Conservation (phyloP, 2,329 filamentous ascomycete genomes). For the Alternaria gaisen region DNA sequence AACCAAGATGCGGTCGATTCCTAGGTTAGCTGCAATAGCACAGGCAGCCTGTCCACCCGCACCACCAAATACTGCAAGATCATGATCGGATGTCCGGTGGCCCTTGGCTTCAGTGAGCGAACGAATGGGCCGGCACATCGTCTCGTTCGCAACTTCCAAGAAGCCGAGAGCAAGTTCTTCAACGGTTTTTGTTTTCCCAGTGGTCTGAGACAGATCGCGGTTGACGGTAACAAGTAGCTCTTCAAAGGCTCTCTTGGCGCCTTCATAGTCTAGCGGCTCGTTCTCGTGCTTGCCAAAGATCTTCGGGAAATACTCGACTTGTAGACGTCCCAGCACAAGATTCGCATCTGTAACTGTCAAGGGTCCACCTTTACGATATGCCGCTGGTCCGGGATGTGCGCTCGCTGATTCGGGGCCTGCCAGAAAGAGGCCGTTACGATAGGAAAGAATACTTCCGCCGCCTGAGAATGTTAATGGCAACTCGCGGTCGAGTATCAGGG, state of each 20-base stretch:
- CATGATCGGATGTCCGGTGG: conserved; percentile 28
- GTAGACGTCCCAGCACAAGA: conserved; percentile 43
- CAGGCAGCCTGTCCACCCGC: conserved; percentile 58
- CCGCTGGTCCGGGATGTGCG: conserved; percentile 50
- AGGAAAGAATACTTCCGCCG: conserved; percentile 56
- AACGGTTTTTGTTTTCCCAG: conserved; percentile 37
- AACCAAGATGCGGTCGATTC: conserved; percentile 56
- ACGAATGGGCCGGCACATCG: conserved; percentile 42
- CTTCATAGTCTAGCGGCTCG: conserved; percentile 53
- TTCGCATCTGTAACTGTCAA: conserved; percentile 50
- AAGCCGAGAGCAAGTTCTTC: conserved; percentile 13
- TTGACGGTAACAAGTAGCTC: conserved; percentile 58
- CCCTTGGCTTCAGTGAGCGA: conserved; percentile 41
- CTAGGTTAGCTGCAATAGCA: conserved; percentile 55
- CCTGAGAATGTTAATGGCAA: conserved; percentile 34
- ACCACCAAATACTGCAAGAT: conserved; percentile 41
- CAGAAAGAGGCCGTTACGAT: conserved; percentile 34
- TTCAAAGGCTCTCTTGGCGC: conserved; percentile 53
- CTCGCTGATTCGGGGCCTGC: conserved; percentile 41
- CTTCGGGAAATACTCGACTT: conserved; percentile 43
- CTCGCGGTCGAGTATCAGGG: background rate
- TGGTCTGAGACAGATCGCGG: conserved; percentile 28
- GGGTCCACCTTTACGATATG: conserved; percentile 48
- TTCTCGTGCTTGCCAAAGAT: conserved; percentile 47
- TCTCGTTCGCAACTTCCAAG: conserved; percentile 38